Conservation (phyloP, 73 alveolate genomes). For the Blepharisma japonicum region DNA sequence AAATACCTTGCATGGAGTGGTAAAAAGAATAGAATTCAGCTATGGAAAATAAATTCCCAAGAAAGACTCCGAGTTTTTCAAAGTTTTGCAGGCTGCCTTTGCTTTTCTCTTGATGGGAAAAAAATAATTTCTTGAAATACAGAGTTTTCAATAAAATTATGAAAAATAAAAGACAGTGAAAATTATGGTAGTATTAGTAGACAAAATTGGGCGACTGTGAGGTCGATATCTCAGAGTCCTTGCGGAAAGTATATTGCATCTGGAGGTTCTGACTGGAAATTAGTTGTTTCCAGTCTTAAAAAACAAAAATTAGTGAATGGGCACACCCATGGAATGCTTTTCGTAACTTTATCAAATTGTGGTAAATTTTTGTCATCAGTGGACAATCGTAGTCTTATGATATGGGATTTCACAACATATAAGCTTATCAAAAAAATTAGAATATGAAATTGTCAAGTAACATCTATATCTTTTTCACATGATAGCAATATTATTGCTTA, state of each 20-base stretch:
- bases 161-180: background rate
- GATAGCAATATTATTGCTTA: too few relatives aligned
- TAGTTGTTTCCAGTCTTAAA: too few relatives aligned
- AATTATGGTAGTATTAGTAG: background rate
- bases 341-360: too few relatives aligned
- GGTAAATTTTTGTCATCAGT: too few relatives aligned
- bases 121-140: background rate
- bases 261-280: background rate
- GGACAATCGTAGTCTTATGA: too few relatives aligned
- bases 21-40: background rate
- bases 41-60: background rate
- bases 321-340: too few relatives aligned
- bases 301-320: too few relatives aligned
- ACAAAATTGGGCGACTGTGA: background rate
- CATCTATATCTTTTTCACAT: too few relatives aligned
- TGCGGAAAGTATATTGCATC: background rate
- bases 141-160: background rate
- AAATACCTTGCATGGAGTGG: background rate
- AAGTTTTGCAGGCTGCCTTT: background rate
- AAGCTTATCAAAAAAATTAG: too few relatives aligned
- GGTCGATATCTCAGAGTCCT: background rate
- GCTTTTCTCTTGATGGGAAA: slow-evolving; percentile 2
- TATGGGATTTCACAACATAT: too few relatives aligned
- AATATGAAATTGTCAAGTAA: too few relatives aligned
- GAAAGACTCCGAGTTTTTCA: background rate